Base-by-base conservation (phyloP, 2,329 filamentous ascomycete genomes). In the Coniochaeta sp. region DNA sequence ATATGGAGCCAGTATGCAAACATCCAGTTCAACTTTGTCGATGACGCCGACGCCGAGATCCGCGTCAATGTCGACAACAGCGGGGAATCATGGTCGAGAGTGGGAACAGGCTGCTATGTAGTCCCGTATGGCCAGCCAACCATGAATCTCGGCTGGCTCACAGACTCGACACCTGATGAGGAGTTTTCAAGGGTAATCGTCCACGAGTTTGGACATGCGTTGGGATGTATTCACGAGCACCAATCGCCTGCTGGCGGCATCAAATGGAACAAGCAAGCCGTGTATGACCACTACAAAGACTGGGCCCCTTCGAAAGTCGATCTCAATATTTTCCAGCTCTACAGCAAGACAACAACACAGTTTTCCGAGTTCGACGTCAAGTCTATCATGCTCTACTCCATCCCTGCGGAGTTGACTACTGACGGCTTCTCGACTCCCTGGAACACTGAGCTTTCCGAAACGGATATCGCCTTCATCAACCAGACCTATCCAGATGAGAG, bases 171-270 rank as follows among this genome's bases (percentile, higher is more conserved):
- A 1, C n/a, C 52, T 11, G 65, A 64, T 14, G 52, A 59, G 1
- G 61, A 66, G 34, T 65, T 66, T 60, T 60, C 60, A 11, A 58
- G 65, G 12, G 61, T 62, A 6, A 60, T 66, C 14, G 58, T 65
- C 14, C 69, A 71, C 61, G 68, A 71, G 60, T 70, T 71, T 33
- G 69, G 69, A 26, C 69, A 71, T 50, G 68, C 67, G 3, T 57
- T 67, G 22, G 68, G 68, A 38, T 69, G 66, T 57, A 59, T 67
- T 28, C 69, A 71, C 59, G 67, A 71, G 64, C 69, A 70, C 58
- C 59, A 64, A 36, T 64, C 61, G 8, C 68, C 67, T 1, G 62
- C 62, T 11, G 63, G 59, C 8, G 44, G 34, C 12, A 67, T 70
- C 59, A 59, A 58, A 14, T 71, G 69, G 68, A 66, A 67, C 54